Evolutionary conservation across 306 rosid species (phyloP).

Genomic region (Quercus mongolica): DNA sequence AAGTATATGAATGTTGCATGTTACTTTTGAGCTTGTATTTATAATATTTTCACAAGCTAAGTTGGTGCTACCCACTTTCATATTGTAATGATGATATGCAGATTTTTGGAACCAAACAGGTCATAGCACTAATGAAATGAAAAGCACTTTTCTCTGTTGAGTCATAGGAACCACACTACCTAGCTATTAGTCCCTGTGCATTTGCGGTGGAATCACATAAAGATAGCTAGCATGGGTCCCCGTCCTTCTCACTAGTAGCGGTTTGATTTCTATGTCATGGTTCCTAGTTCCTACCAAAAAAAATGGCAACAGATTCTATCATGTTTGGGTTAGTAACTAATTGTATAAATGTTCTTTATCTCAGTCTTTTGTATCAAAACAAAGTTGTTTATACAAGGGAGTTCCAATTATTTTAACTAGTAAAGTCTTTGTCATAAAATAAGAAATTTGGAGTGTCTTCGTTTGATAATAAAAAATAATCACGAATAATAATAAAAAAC

Average conservation of each 20-base stretch:
- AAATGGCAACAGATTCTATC: too few species aligned
- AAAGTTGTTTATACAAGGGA: too few species aligned
- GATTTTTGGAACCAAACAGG: conserved; percentile 13
- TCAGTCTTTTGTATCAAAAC: too few species aligned
- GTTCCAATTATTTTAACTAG: too few species aligned
- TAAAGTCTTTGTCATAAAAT: too few species aligned
- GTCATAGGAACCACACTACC: conserved; percentile 16
- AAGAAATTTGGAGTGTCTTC: too few species aligned
- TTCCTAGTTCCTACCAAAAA: too few species aligned
- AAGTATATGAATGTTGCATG: background rate
- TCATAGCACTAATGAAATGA: conserved; percentile 8
- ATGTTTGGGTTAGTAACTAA: background rate
- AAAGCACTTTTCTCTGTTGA: conserved; percentile 15
- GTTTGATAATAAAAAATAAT: too few species aligned
- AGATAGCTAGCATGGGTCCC: background rate
- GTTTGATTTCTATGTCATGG: background rate
- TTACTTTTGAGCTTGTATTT: background rate
- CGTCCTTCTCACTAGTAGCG: background rate
- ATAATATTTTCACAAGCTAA: background rate
- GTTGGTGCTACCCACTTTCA: conserved; percentile 36
- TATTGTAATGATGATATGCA: conserved; percentile 29
- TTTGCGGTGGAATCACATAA: background rate
- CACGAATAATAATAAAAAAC: too few species aligned
- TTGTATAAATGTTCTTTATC: background rate
- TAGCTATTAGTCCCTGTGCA: background rate